Evolutionary conservation across 1,139 yeast species (phyloP).

Genomic region (Yamadazyma epiphylla): DNA sequence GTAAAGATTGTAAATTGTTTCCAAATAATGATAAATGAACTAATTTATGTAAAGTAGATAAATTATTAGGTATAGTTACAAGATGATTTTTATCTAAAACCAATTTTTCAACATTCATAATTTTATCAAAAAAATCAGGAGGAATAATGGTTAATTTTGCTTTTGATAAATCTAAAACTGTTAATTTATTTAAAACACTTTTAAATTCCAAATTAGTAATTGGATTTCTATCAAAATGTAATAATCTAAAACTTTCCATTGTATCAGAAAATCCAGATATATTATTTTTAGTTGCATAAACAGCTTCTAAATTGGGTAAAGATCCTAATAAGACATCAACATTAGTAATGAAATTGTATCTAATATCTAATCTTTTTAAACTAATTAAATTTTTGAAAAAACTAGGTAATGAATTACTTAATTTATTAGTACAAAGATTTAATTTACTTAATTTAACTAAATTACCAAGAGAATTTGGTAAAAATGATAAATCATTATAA

Average conservation of each 20-base stretch:
- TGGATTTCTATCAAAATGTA: slow-evolving; percentile 63
- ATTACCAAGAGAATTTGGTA: slow-evolving; percentile 64
- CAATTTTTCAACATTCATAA: slow-evolving; percentile 69
- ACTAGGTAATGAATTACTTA: slow-evolving; percentile 54
- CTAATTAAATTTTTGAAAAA: slow-evolving; percentile 49
- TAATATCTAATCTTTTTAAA: slow-evolving; percentile 72
- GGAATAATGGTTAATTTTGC: slow-evolving; percentile 80
- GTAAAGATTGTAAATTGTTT: slow-evolving; percentile 74
- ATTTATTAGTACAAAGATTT: slow-evolving; percentile 70
- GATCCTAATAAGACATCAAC: slow-evolving; percentile 62
- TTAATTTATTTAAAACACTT: slow-evolving; percentile 53
- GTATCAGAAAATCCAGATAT: slow-evolving; percentile 68
- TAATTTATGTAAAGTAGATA: slow-evolving; percentile 57
- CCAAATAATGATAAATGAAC: slow-evolving; percentile 66
- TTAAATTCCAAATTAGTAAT: slow-evolving; percentile 70
- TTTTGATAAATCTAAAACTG: slow-evolving; percentile 72
- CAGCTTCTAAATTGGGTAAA: slow-evolving; percentile 65
- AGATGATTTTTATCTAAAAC: slow-evolving; percentile 81
- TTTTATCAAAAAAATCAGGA: slow-evolving; percentile 54
- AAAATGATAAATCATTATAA: slow-evolving; percentile 61
- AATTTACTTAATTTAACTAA: slow-evolving; percentile 61
- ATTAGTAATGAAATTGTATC: slow-evolving; percentile 67
- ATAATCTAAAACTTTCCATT: slow-evolving; percentile 52
- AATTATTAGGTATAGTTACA: slow-evolving; percentile 68
- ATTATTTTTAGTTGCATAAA: slow-evolving; percentile 73